Evolutionary conservation across 768 basidiomycete genomes (phyloP), one percentile per base, ranked within the genome.

Genomic region (Trametes cubensis): DNA sequence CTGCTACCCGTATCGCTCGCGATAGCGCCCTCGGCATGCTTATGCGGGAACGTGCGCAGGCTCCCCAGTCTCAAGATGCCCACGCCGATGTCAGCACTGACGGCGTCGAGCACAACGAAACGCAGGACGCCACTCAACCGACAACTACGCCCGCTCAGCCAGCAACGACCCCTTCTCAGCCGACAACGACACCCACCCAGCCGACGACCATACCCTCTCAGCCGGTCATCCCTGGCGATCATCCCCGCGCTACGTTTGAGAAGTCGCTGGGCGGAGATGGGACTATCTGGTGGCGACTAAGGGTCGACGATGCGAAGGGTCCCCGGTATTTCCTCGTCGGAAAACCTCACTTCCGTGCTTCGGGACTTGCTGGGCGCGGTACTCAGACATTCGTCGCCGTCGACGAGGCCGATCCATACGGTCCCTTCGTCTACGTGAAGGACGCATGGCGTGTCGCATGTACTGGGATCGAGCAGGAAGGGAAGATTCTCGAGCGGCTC

Each of bases 341-440:
- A 20, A 58, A 59, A 18, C 60, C 55, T 1, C 34, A 41, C 26
- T 58, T 57, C 40, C 14, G 18, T 4, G 53, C 59, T 7, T 5
- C 30, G 0, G 57, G 60, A 3, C 47, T 61, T 7, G 49, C 47
- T 5, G 66, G 66, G 0, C 66, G 60, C 1, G 56, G 39, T 1
- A 67, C 66, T 1, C 60, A 53, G 18, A 57, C 63, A 6, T 64
- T 62, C 53, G 41, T 67, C n/a, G 66, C 66, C 0, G 40, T 59
- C 41, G 62, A 63, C 25, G 25, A 44, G 8, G 15, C 26, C 15
- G 25, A 38, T 25, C 10, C 20, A 30, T 6, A n/a, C 15, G 34
- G 45, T 14, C 30, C 18, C 8, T 58, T 66, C 15, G 65, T 63
- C 3, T 66, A 58, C 52, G 21, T 66, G 48, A 66, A 63, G 61